phyloP scores from a whole-genome alignment of 768 basidiomycete species.

The Roridomyces roridus region DNA sequence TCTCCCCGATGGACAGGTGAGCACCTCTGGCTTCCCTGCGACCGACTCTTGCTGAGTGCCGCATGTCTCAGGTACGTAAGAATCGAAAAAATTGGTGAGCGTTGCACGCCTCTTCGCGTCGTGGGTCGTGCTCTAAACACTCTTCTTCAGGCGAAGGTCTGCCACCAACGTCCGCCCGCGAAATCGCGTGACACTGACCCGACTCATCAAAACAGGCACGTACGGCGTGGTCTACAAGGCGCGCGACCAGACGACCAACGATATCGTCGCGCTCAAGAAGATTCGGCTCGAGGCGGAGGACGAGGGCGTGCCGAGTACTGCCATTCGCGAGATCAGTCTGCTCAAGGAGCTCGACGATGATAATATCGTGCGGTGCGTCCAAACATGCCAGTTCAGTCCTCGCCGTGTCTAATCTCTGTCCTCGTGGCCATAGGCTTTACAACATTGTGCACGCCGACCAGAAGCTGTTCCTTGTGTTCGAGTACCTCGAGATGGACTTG shows the following conservation, averaged over 20 bases:
- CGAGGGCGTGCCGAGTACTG: conserved; percentile 97
- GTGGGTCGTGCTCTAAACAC: conserved; percentile 20
- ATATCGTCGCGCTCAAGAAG: conserved; percentile 97
- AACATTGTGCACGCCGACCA: conserved; percentile 98
- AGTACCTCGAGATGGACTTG: conserved; percentile 95
- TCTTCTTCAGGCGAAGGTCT: conserved; percentile 49
- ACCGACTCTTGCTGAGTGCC: background rate
- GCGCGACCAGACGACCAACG: conserved; percentile 75
- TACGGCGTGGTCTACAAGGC: conserved; percentile 99
- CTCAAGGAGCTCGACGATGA: conserved; percentile 97
- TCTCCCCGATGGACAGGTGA: conserved; percentile 52
- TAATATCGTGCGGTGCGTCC: conserved; percentile 86
- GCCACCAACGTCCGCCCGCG: conserved; percentile 5
- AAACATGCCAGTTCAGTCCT: no score
- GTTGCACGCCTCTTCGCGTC: conserved; percentile 26
- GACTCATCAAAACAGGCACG: conserved; percentile 77
- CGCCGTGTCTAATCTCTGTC: no score
- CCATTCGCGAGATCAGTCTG: conserved; percentile 97
- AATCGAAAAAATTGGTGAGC: conserved; percentile 97
- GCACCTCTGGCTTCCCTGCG: conserved; percentile 20
- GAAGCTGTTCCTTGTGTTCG: conserved; percentile 97
- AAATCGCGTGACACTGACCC: conserved; percentile 18
- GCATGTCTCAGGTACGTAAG: conserved; percentile 79
- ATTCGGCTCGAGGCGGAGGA: conserved; percentile 98
- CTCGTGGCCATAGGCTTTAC: conserved; percentile 63